Conservation (phyloP, 2,329 filamentous ascomycete species). For the Cryphonectria carpinicola region DNA sequence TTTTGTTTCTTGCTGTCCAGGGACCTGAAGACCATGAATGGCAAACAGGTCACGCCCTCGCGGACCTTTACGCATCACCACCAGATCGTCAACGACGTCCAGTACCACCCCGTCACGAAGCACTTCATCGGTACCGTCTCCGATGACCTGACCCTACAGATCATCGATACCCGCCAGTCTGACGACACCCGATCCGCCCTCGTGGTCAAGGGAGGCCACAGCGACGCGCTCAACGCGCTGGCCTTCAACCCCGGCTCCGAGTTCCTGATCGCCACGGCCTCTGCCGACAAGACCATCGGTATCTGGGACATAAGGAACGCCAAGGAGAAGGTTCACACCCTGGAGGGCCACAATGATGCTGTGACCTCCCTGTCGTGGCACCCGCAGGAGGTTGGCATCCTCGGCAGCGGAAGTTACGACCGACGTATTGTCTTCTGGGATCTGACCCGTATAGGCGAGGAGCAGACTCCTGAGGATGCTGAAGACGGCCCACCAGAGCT, state of each 20-base stretch:
- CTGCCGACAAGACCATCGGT: conserved; percentile 91
- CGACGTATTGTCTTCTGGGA: conserved; percentile 97
- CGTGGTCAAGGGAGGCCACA: conserved; percentile 74
- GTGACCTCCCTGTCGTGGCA: conserved; percentile 96
- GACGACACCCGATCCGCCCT: conserved; percentile 70
- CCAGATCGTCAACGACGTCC: conserved; percentile 94
- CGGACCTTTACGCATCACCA: conserved; percentile 85
- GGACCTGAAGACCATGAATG: conserved; percentile 44
- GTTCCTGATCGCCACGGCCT: conserved; percentile 87
- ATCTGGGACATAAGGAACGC: conserved; percentile 95
- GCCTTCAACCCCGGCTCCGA: conserved; percentile 94
- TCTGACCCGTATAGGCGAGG: conserved; percentile 85
- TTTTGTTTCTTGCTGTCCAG: conserved; percentile 15
- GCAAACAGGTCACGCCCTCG: conserved; percentile 70
- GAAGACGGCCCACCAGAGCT: conserved; percentile 95
- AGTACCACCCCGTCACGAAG: conserved; percentile 86
- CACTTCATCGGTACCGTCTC: conserved; percentile 91
- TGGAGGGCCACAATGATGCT: conserved; percentile 85
- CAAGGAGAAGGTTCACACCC: conserved; percentile 84
- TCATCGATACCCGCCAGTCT: conserved; percentile 79
- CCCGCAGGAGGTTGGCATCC: conserved; percentile 82
- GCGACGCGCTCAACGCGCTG: conserved; percentile 93
- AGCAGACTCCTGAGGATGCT: conserved; percentile 91
- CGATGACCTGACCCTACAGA: conserved; percentile 90
- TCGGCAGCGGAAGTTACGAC: conserved; percentile 92